Conservation (phyloP, 345 rosid genomes). For the Cochlearia excelsa region DNA sequence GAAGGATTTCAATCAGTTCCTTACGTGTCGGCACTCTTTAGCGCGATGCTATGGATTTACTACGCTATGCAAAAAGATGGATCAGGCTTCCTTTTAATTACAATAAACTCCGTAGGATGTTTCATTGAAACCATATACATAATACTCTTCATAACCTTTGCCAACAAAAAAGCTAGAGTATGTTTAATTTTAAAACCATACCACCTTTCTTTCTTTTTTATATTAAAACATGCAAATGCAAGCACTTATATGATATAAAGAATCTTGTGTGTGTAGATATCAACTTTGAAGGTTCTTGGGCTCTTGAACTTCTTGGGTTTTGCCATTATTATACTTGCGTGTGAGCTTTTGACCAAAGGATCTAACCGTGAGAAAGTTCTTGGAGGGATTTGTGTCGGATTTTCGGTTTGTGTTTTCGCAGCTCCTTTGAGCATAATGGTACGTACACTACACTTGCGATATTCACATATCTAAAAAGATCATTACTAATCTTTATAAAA, state of each 20-base stretch:
- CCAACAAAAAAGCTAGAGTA: slow-evolving; percentile 59
- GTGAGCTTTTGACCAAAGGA: slow-evolving; percentile 46
- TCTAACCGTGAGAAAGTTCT: slow-evolving; percentile 41
- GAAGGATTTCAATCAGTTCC: slow-evolving; percentile 75
- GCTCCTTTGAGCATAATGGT: slow-evolving; percentile 65
- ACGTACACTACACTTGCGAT: slow-evolving; percentile 1
- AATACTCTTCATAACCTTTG: slow-evolving; percentile 51
- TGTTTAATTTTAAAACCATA: slow-evolving; percentile 3
- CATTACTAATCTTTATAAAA: too few relatives aligned
- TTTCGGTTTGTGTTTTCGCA: slow-evolving; percentile 51
- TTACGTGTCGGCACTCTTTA: slow-evolving; percentile 61
- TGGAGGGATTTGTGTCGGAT: slow-evolving; percentile 54
- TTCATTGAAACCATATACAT: slow-evolving; percentile 61
- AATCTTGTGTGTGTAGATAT: slow-evolving; percentile 41
- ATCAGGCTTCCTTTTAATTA: slow-evolving; percentile 55
- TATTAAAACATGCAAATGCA: background rate
- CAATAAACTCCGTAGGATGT: slow-evolving; percentile 61
- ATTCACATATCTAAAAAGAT: background rate
- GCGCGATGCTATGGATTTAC: slow-evolving; percentile 63
- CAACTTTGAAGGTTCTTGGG: slow-evolving; percentile 47
- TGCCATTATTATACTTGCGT: slow-evolving; percentile 37
- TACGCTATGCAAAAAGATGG: slow-evolving; percentile 56
- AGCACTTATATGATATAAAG: slow-evolving; percentile 4
- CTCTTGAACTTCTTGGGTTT: slow-evolving; percentile 51
- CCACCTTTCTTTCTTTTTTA: background rate